Evolutionary conservation across 805 yeast species (phyloP).

Genomic region (Starmerella stigmatis): DNA sequence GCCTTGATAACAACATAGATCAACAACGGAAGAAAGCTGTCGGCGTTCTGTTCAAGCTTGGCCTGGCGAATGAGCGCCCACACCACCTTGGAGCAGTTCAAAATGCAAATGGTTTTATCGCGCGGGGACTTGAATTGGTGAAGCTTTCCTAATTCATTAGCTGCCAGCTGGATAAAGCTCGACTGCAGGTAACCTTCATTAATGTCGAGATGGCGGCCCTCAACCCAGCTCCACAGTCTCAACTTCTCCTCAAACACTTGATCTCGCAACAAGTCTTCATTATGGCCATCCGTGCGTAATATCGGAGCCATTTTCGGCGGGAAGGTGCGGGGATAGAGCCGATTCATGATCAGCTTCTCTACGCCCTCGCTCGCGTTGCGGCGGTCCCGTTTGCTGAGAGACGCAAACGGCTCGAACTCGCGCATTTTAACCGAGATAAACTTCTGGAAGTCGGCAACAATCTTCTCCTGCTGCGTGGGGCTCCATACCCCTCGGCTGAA

Average conservation of each 20-base stretch:
- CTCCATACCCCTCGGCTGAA: slow-evolving; percentile 63
- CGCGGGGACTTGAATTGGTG: slow-evolving; percentile 84
- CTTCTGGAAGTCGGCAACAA: slow-evolving; percentile 62
- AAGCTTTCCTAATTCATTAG: slow-evolving; percentile 64
- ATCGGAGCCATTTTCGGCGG: slow-evolving; percentile 55
- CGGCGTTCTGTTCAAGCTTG: slow-evolving; percentile 74
- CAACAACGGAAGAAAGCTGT: slow-evolving; percentile 80
- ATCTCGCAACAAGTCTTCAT: slow-evolving; percentile 56
- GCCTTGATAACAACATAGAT: slow-evolving; percentile 69
- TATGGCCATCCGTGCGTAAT: slow-evolving; percentile 45
- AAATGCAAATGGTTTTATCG: slow-evolving; percentile 81
- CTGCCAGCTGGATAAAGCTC: slow-evolving; percentile 55
- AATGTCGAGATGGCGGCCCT: slow-evolving; percentile 69
- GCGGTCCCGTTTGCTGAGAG: slow-evolving; percentile 39
- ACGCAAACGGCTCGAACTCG: slow-evolving; percentile 59
- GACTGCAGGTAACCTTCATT: slow-evolving; percentile 38
- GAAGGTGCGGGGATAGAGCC: slow-evolving; percentile 66
- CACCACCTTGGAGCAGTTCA: slow-evolving; percentile 86
- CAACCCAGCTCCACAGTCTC: slow-evolving; percentile 59
- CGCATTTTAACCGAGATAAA: slow-evolving; percentile 42
- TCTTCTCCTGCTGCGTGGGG: slow-evolving; percentile 64
- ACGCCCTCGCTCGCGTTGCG: slow-evolving; percentile 77
- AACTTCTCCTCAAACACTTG: slow-evolving; percentile 40
- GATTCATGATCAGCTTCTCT: slow-evolving; percentile 84
- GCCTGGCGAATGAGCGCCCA: slow-evolving; percentile 71